phyloP scores from a whole-genome alignment of 1,284 basidiomycete species.

The Sanghuangporus weigelae region DNA sequence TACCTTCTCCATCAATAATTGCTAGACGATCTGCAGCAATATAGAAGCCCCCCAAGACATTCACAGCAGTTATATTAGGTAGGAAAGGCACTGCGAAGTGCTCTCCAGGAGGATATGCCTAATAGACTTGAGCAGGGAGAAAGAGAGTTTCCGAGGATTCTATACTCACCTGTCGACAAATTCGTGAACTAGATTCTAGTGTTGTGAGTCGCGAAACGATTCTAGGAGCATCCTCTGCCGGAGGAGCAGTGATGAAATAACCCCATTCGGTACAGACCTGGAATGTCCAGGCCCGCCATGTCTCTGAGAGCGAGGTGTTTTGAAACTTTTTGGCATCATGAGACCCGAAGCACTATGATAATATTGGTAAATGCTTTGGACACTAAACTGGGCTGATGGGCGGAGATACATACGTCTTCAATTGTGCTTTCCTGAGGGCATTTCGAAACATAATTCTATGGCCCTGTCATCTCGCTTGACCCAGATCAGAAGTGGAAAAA shows the following conservation, averaged over 20 bases:
- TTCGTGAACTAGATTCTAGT: conserved; percentile 73
- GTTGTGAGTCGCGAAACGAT: conserved; percentile 74
- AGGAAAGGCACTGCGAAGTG: conserved; percentile 63
- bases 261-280: conserved; percentile 95
- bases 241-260: conserved; percentile 76
- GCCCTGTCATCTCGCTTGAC: not conserved
- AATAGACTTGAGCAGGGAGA: not conserved
- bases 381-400: not conserved
- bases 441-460: conserved; percentile 51
- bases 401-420: conserved; percentile 47
- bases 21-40: conserved; percentile 77
- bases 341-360: conserved; percentile 78
- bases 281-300: conserved; percentile 87
- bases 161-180: conserved; percentile 64
- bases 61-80: conserved; percentile 80
- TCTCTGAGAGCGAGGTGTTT: conserved; percentile 55
- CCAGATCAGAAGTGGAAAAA: not conserved
- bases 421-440: conserved; percentile 51
- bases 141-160: not conserved
- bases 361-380: conserved; percentile 1
- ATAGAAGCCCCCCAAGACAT: conserved; percentile 70
- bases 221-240: conserved; percentile 52
- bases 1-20: conserved; percentile 81
- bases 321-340: conserved; percentile 65
- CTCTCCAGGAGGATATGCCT: conserved; percentile 80